Base-by-base conservation (phyloP, 2,329 filamentous ascomycete species). In the Sporothrix protearum region DNA sequence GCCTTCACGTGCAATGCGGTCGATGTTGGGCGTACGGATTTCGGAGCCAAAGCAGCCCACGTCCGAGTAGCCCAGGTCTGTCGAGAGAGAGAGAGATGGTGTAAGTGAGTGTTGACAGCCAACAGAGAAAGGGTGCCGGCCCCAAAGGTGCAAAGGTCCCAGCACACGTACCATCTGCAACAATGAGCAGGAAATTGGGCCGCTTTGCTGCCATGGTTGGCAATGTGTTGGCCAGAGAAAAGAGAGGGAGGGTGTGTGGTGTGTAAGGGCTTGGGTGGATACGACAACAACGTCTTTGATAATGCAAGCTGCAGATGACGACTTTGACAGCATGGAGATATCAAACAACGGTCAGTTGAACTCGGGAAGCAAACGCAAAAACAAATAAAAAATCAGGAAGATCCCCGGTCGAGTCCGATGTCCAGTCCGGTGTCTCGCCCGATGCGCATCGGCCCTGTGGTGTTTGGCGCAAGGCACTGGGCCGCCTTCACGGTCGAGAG, bases 31-130 rank as follows among this genome's bases (percentile, higher is more conserved):
- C 47, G 64, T 68, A 14, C 28, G 64, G 30, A 68, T 68, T 53
- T 68, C 64, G 25, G 64, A 68, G 45, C 64, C 64, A 68, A 30
- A 68, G 25, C 64, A 68, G 4, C 64, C 64, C 14, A 51, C 25
- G 12, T 68, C 64, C 14, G 45, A 53, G 14, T 33, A 68, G 28
- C 64, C 64, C 16, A 53, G 45, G 45, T 68, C 66, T 68, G 53
- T 57, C 9, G 4, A 16, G 49, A 28, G 42, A 42, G 39, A 51
- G 47, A 22, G 45, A 53, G 51, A 25, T 0, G 14, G 28, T 57
- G 53, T 57, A 33, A 57, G 53, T 57, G 42, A 47, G 14, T 47
- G 42, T 19, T 19, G 14, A 19, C 53, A 33, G 25, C 2, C 14
- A 14, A 57, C 14, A 8, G 53, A n/a, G n/a, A n/a, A 6, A 16